Evolutionary conservation across 2,329 filamentous ascomycete genomes (phyloP).

Genomic region (Fusarium illudens): DNA sequence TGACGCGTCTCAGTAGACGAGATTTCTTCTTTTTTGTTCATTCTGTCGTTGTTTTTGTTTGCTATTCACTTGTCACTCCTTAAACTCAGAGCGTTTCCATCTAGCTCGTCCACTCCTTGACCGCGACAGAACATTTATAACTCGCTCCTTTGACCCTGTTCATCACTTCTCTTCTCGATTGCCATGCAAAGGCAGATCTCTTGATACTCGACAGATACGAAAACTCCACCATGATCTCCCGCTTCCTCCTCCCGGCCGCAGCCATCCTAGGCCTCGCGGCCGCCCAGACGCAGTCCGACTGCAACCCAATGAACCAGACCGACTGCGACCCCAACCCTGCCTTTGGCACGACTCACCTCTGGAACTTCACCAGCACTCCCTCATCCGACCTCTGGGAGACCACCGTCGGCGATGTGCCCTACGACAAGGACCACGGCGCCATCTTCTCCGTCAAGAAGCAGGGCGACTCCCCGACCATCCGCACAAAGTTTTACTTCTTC

Average conservation of each 20-base stretch:
- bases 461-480: constrained; percentile 80
- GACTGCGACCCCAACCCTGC: constrained; percentile 76
- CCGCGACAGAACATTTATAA: constrained; percentile 10
- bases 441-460: constrained; percentile 75
- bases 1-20: background rate
- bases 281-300: constrained; percentile 80
- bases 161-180: background rate
- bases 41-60: constrained; percentile 24
- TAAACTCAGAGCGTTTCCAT: constrained; percentile 29
- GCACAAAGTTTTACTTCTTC: constrained; percentile 85
- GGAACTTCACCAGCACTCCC: constrained; percentile 71
- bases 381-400: constrained; percentile 72
- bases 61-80: background rate
- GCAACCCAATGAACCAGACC: constrained; percentile 76
- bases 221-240: constrained; percentile 41
- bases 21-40: constrained; percentile 6
- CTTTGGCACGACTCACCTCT: constrained; percentile 69
- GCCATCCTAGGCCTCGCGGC: constrained; percentile 56
- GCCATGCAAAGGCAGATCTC: background rate
- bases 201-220: background rate
- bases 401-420: constrained; percentile 71
- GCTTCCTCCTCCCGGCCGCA: constrained; percentile 45
- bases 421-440: constrained; percentile 69
- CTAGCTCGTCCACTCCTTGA: constrained; percentile 31
- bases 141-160: constrained; percentile 9